Base-by-base conservation (phyloP, 2,329 filamentous ascomycete species). In the Neodidymelliopsis sp. region DNA sequence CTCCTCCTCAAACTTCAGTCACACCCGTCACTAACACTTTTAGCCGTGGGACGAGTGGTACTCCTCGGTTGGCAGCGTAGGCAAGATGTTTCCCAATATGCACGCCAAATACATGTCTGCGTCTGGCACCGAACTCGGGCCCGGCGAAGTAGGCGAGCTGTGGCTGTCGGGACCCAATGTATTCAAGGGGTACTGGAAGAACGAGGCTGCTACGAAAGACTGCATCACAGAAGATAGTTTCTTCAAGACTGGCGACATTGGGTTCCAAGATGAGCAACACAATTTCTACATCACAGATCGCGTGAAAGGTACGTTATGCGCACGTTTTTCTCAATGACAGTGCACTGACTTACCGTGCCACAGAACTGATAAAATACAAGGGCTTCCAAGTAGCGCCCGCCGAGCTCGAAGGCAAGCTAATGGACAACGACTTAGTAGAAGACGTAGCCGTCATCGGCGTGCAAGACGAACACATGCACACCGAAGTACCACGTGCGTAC, bases 121-220 rank as follows among this genome's bases (percentile, higher is more conserved):
- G 1, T 65, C 71, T 6, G 80, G 76, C 24, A 72, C 74, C 25
- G 85, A 89, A 61, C 79, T 92, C 78, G 0, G 74, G 75, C 1
- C 60, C n/a, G 89, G 82, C 42, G 71, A 87, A 73, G 75, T 68
- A 9, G 82, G 81, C 31, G 77, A 82, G 41, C 72, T 78, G 2
- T 88, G 89, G 78, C 77, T 93, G 31, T 84, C 84, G 37, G 91
- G 91, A 0, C 90, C 90, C 2, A 93, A 94, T 57, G 76, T 93
- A 16, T 91, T 91, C 74, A 78, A 81, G 57, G 90, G 89, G 0
- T 95, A 93, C 69, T 81, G 86, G 66, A 89, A 90, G 61, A 88
- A 89, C 49, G 80, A 83, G 0, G 81, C 87, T 46, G 84, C 86
- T 1, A 90, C 89, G 2, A 76, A 75, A 2, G 84, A 89, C 27